These are phyloP conservation scores for Fusarium pseudonygamai DNA, from an alignment of 2,329 filamentous ascomycete genomes.

Conservation along the genomic window DNA sequence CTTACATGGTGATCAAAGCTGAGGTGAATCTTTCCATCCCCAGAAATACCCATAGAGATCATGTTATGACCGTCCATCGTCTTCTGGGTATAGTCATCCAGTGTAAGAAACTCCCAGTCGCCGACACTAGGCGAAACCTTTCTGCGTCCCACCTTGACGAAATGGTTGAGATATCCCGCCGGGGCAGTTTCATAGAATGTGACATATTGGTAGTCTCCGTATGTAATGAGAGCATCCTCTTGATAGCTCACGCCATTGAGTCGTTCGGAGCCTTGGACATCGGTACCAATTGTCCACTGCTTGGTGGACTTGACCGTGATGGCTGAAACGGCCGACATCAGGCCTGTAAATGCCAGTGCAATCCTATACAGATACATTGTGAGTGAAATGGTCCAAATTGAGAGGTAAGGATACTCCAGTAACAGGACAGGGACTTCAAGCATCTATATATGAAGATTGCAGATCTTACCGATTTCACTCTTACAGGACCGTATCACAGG, in stretches of 20 bases:
- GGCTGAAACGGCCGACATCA: conserved; percentile 7
- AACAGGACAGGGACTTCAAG: fast-evolving
- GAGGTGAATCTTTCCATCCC: conserved; percentile 29
- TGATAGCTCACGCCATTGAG: conserved; percentile 35
- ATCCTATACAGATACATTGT: conserved; percentile 6
- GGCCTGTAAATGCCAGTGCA: not conserved
- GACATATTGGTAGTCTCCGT: conserved; percentile 27
- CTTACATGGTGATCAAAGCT: conserved; percentile 33
- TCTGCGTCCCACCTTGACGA: conserved; percentile 16
- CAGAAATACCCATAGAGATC: conserved; percentile 35
- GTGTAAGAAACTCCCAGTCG: conserved; percentile 21
- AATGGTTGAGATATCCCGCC: conserved; percentile 21
- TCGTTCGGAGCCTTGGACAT: conserved; percentile 22
- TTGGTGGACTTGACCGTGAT: conserved; percentile 19
- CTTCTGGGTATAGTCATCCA: conserved; percentile 24
- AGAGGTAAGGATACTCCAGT: too few relatives aligned
- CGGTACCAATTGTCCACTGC: conserved; percentile 26
- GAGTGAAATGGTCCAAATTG: not conserved
- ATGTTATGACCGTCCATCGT: conserved; percentile 34
- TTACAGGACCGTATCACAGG: not conserved
- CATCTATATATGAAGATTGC: not conserved
- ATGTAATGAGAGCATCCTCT: conserved; percentile 28
- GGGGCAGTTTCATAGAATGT: conserved; percentile 30
- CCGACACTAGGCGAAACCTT: not conserved
- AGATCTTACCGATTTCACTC: not conserved